phyloP scores from a whole-genome alignment of 2,329 filamentous ascomycete species.

The Pseudogymnoascus sp. region DNA sequence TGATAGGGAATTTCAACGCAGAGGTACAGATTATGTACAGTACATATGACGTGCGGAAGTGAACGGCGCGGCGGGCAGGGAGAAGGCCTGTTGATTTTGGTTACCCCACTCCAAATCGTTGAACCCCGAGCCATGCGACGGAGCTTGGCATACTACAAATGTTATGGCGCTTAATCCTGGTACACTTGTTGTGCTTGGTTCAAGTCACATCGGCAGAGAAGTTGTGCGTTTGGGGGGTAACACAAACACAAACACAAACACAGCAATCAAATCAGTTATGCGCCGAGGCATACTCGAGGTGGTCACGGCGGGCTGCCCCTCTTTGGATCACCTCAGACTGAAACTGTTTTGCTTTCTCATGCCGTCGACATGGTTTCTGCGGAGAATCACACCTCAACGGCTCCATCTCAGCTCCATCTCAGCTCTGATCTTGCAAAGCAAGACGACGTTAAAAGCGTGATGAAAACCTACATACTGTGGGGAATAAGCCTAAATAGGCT shows the following conservation, averaged over 20 bases:
- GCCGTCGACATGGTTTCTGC: not conserved
- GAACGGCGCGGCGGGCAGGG: not conserved
- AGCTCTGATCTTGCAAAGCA: not conserved
- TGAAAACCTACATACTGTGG: not conserved
- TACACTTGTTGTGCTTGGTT: not conserved
- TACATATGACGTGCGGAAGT: conserved; percentile 5
- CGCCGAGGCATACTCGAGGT: not conserved
- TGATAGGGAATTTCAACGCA: not conserved
- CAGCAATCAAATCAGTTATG: not conserved
- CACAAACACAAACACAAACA: not conserved
- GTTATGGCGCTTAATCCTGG: not conserved
- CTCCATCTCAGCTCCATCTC: not conserved
- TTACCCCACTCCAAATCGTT: not conserved
- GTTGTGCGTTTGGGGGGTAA: not conserved
- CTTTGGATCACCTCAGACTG: not conserved
- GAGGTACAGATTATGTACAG: not conserved
- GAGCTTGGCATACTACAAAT: not conserved
- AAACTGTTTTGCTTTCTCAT: not conserved
- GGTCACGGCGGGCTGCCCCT: not conserved
- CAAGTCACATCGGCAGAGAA: not conserved
- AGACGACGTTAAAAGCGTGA: not conserved
- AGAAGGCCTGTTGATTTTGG: not conserved
- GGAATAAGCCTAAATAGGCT: not conserved
- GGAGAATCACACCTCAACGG: not conserved
- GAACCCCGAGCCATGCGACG: conserved; percentile 4